Evolutionary conservation across 2,329 filamentous ascomycete genomes (phyloP).

Genomic region (Calonectria pteridis): DNA sequence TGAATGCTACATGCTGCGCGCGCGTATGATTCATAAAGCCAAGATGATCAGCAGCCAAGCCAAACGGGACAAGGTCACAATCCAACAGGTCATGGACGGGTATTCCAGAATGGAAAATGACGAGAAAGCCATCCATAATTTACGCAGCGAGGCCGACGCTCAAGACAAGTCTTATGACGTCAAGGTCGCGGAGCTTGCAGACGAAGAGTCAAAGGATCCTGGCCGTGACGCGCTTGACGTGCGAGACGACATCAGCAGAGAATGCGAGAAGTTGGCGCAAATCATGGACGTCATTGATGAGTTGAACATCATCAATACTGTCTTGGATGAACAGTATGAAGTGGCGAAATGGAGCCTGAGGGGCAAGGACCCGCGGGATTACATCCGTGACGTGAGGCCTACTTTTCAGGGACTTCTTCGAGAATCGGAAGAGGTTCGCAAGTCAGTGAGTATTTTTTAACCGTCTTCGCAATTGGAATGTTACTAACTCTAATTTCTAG

Average conservation of each 20-base stretch:
- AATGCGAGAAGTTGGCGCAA: not conserved
- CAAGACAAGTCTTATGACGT: not conserved
- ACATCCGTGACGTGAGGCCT: not conserved
- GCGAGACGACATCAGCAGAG: not conserved
- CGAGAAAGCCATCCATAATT: not conserved
- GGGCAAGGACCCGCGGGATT: not conserved
- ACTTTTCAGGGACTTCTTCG: not conserved
- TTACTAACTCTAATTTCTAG: not conserved
- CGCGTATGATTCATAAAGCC: not conserved
- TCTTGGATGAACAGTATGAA: not conserved
- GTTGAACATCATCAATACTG: not conserved
- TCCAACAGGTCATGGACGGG: not conserved
- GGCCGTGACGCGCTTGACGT: not conserved
- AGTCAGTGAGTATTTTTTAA: not conserved
- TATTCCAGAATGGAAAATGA: not conserved
- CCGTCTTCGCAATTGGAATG: no score
- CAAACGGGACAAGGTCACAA: no score
- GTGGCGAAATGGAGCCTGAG: not conserved
- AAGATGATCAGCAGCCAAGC: not conserved
- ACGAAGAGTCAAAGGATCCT: not conserved
- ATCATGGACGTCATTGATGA: slow-evolving; percentile 9
- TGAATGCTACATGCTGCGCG: not conserved
- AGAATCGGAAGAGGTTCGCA: not conserved
- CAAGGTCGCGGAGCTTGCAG: not conserved
- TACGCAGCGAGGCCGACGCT: not conserved